Evolutionary conservation across 1,284 basidiomycete species (phyloP).

Genomic region (Ganoderma sp.): DNA sequence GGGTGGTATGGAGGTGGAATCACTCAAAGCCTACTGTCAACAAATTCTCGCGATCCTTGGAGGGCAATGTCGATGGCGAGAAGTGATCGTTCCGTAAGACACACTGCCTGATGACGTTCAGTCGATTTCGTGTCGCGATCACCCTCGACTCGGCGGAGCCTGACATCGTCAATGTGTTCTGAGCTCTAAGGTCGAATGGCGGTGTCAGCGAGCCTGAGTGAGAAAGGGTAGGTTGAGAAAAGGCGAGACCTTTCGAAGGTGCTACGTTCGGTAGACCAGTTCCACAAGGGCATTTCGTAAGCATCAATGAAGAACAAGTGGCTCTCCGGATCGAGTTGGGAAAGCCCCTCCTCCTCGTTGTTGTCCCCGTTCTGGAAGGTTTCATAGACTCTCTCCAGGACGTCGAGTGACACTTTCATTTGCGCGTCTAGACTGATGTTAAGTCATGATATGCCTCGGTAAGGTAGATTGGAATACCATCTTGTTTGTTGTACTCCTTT

Average conservation of each 20-base stretch:
- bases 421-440: conserved; percentile 59
- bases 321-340: conserved; percentile 81
- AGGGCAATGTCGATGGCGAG: conserved; percentile 90
- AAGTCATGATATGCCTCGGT: not conserved
- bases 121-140: conserved; percentile 77
- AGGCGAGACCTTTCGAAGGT: conserved; percentile 77
- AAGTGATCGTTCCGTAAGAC: conserved; percentile 95
- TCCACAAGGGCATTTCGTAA: conserved; percentile 93
- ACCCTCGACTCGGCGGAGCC: conserved; percentile 84
- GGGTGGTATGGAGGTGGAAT: not conserved
- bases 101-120: conserved; percentile 89
- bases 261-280: conserved; percentile 85
- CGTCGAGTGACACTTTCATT: conserved; percentile 79
- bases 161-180: conserved; percentile 65
- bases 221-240: conserved; percentile 24
- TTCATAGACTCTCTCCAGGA: conserved; percentile 84
- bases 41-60: conserved; percentile 82
- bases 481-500: conserved; percentile 90
- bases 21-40: conserved; percentile 71
- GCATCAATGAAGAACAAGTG: conserved; percentile 89
- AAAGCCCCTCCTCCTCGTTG: conserved; percentile 57
- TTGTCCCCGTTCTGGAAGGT: conserved; percentile 76
- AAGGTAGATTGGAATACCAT: conserved; percentile 59
- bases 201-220: conserved; percentile 1
- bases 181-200: conserved; percentile 43